These are phyloP conservation scores for Termitomyces sp. DNA, from an alignment of 768 basidiomycete genomes.

Conservation along the genomic window DNA sequence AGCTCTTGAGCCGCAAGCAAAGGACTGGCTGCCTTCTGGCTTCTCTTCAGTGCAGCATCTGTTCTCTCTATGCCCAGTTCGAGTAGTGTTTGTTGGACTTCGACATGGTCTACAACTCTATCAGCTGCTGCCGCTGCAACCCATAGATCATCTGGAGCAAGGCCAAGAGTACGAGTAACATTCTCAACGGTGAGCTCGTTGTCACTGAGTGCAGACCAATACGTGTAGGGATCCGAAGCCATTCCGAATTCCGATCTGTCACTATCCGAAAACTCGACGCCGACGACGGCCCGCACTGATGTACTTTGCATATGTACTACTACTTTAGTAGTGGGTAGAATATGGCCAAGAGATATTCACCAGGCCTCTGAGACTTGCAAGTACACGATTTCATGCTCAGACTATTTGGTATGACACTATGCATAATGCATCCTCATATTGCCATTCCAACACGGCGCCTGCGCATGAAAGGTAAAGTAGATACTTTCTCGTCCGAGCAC, in stretches of 20 bases:
- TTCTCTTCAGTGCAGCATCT: constrained; percentile 38
- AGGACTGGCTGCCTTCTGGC: constrained; percentile 29
- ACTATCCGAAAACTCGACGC: constrained; percentile 4
- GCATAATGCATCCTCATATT: background rate
- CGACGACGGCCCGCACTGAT: too few species aligned
- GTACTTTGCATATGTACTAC: too few species aligned
- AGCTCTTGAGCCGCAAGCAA: constrained; percentile 4
- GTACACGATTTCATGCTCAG: background rate
- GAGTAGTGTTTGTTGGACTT: constrained; percentile 53
- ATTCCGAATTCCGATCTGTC: constrained; percentile 25
- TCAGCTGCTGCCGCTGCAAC: constrained; percentile 70
- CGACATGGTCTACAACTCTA: constrained; percentile 52
- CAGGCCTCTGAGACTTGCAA: too few species aligned
- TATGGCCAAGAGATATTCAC: too few species aligned
- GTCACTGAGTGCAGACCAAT: constrained; percentile 56
- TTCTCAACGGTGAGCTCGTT: constrained; percentile 48
- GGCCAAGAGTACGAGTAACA: constrained; percentile 41
- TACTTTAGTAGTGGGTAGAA: too few species aligned
- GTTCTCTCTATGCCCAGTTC: constrained; percentile 62
- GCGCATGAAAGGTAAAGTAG: constrained; percentile 11
- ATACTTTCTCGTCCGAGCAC: constrained; percentile 34
- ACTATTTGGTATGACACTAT: background rate
- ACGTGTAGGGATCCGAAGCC: constrained; percentile 35
- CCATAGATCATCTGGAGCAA: constrained; percentile 68
- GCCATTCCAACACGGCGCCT: constrained; percentile 12